A percentile compares a stretch with the other conserved stretches of the same genome.
phyloP scores from a whole-genome alignment of 2,329 filamentous ascomycete genomes.

The Camptophora hylomeconis region DNA sequence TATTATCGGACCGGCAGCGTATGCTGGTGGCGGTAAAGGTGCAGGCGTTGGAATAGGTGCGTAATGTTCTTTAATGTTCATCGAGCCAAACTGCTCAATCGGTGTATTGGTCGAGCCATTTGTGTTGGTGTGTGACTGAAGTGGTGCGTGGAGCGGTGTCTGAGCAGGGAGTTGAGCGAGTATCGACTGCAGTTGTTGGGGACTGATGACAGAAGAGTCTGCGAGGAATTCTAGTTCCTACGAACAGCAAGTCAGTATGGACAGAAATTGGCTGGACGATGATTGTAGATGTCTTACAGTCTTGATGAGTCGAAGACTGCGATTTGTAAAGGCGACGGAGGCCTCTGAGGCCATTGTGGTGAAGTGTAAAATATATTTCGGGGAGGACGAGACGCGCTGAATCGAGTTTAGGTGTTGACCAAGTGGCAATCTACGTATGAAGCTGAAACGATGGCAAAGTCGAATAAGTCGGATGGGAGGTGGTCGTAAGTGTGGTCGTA shows the following conservation, averaged over 20 bases:
- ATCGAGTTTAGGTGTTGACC: too few species aligned
- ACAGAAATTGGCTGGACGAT: slow-evolving; percentile 5
- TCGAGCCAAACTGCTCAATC: slow-evolving; percentile 25
- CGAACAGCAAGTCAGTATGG: slow-evolving; percentile 8
- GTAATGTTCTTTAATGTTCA: slow-evolving; percentile 30
- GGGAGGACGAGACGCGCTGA: too few species aligned
- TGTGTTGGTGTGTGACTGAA: slow-evolving; percentile 21
- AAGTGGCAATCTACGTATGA: too few species aligned
- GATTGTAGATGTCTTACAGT: slow-evolving; percentile 43
- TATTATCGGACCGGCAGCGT: slow-evolving; percentile 37
- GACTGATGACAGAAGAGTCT: slow-evolving; percentile 66
- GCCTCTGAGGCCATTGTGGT: slow-evolving; percentile 19
- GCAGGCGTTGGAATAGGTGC: slow-evolving; percentile 32
- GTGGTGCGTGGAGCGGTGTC: slow-evolving; percentile 23
- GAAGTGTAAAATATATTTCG: too few species aligned
- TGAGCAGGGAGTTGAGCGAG: slow-evolving; percentile 61
- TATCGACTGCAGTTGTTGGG: slow-evolving; percentile 63
- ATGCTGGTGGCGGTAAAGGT: slow-evolving; percentile 37
- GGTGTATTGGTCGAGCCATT: slow-evolving; percentile 26
- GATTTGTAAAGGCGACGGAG: slow-evolving; percentile 53
- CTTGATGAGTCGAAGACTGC: slow-evolving; percentile 77
- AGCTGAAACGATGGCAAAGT: too few species aligned
- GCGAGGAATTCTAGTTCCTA: slow-evolving; percentile 86
- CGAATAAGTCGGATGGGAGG: too few species aligned
- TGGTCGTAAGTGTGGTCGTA: too few species aligned